Base-by-base conservation (phyloP, 106 monocot species). In the Dioscorea alata region DNA sequence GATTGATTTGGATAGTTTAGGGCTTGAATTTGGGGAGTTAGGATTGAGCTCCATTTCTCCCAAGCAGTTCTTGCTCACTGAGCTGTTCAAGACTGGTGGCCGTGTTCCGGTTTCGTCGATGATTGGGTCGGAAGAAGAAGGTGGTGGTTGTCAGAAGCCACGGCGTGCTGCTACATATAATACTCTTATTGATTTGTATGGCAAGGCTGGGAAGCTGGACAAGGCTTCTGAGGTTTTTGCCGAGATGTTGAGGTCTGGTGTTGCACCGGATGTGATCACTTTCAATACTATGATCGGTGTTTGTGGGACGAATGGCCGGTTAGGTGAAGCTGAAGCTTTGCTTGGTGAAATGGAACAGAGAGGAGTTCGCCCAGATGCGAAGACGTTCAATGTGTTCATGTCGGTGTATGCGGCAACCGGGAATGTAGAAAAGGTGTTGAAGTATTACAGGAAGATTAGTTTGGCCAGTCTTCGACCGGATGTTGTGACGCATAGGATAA, bases 321-420 rank as follows among this genome's bases (percentile, higher is more conserved):
- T 80, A 17, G 13, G n/a, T 9, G 89, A 94, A 75, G 89, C 94
- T 2, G 85, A 84, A 71, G 58, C 78, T 42, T 63, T 94, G 63
- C 61, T 94, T 32, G 22, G 18, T 20, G 85, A 83, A 56, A 94
- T 94, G 90, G 80, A 80, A 21, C 84, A 87, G 82, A 84, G 78
- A 50, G 59, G 90, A 24, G 49, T 90, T 32, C 28, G 14, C 2
- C 90, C 86, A 6, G 94, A 94, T 72, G 69, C 78, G 0, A 90
- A 86, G 70, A 90, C 94, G n/a, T 94, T 75, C 77, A 94, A 94
- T 69, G 62, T 90, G 18, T 81, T 94, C 60, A 89, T 94, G 87
- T 78, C 89, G 14, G 25, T 87, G 70, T 71, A 84, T 72, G 76
- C 90, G 9, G 65, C 79, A 0, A 42, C 18, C 0, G 78, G 81